Evolutionary conservation across 2,329 filamentous ascomycete species (phyloP).

Genomic region (Curvularia lunata): DNA sequence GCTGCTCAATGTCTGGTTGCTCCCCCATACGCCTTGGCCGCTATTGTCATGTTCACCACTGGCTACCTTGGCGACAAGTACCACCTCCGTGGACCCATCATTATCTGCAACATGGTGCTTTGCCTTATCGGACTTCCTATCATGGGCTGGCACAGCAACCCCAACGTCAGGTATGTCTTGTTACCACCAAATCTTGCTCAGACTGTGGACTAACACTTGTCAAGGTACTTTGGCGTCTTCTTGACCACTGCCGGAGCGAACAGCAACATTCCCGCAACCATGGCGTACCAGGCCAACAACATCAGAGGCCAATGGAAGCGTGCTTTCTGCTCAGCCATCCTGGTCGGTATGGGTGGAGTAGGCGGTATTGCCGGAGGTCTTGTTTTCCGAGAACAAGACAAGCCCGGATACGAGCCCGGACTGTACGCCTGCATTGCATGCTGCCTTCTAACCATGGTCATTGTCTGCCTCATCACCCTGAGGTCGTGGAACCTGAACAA

Average conservation of each 20-base stretch:
- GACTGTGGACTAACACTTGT: background rate
- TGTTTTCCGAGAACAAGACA: conserved; percentile 65
- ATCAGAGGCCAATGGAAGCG: conserved; percentile 89
- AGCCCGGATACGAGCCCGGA: conserved; percentile 45
- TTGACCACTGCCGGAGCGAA: conserved; percentile 78
- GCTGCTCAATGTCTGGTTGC: conserved; percentile 73
- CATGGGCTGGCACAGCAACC: conserved; percentile 68
- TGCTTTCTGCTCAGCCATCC: conserved; percentile 75
- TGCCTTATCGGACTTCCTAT: conserved; percentile 73
- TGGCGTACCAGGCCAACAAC: conserved; percentile 87
- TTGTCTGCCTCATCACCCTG: conserved; percentile 43
- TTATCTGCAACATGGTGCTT: conserved; percentile 57
- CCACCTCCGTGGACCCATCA: conserved; percentile 61
- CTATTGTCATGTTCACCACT: conserved; percentile 55
- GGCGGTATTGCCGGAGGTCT: conserved; percentile 78
- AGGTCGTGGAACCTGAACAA: conserved; percentile 47
- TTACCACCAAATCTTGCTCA: background rate
- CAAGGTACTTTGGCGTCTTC: conserved; percentile 74
- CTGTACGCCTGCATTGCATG: conserved; percentile 50
- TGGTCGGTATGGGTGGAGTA: conserved; percentile 77
- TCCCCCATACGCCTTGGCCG: conserved; percentile 46
- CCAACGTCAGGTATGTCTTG: conserved; percentile 70
- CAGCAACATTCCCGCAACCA: conserved; percentile 74
- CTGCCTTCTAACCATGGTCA: conserved; percentile 45
- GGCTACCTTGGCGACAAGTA: conserved; percentile 72